phyloP scores from a whole-genome alignment of 345 rosid genomes.

The Schrenkiella parvula region DNA sequence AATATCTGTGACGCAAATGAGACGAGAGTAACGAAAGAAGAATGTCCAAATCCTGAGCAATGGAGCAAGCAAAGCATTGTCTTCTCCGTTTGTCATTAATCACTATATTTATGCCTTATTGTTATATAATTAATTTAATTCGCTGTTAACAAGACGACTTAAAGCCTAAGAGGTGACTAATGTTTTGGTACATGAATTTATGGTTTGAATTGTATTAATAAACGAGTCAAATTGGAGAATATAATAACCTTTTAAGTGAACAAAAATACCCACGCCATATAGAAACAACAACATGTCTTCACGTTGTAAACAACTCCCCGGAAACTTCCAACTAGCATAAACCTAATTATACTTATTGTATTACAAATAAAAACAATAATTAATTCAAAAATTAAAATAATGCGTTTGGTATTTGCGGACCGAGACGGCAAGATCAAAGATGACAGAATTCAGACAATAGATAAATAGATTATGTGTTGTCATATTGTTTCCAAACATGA shows the following conservation, averaged over 20 bases:
- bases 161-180: neutral
- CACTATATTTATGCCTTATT: neutral
- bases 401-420: neutral
- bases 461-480: neutral
- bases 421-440: neutral
- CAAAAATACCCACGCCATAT: slow-evolving; percentile 32
- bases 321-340: slow-evolving; percentile 30
- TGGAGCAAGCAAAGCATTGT: neutral
- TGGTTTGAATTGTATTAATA: neutral
- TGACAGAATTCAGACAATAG: no score
- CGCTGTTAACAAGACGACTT: neutral
- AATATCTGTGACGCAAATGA: neutral
- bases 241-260: neutral
- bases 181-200: neutral
- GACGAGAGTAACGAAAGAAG: slow-evolving; percentile 5
- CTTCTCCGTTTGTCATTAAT: slow-evolving; percentile 15
- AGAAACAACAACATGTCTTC: slow-evolving; percentile 31
- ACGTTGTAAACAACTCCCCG: slow-evolving; percentile 27
- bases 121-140: neutral
- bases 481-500: neutral
- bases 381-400: neutral
- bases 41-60: neutral
- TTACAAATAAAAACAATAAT: neutral
- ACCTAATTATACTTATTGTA: slow-evolving; percentile 6
- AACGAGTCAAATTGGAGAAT: neutral